phyloP scores from a whole-genome alignment of 495 filamentous ascomycete species.

The Penicillium arizonense region DNA sequence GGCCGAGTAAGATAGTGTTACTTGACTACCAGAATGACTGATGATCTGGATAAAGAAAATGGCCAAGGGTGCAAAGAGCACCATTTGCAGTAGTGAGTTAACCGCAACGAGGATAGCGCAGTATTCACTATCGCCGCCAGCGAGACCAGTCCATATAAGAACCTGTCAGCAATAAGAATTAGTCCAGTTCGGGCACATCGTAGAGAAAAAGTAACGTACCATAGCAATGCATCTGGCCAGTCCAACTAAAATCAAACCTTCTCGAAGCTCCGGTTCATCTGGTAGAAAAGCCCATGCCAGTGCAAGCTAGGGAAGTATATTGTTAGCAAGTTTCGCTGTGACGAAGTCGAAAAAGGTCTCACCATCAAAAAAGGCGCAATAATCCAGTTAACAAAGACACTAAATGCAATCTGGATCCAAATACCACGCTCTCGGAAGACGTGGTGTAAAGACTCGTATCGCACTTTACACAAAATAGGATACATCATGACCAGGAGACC shows the following conservation, averaged over 20 bases:
- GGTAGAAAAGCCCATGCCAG: constrained; percentile 81
- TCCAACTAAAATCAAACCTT: constrained; percentile 75
- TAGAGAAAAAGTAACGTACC: constrained; percentile 41
- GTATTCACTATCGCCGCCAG: constrained; percentile 77
- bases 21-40: constrained; percentile 26
- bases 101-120: constrained; percentile 89
- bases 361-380: constrained; percentile 90
- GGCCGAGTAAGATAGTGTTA: constrained; percentile 60
- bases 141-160: constrained; percentile 75
- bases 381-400: constrained; percentile 83
- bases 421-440: constrained; percentile 59
- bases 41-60: constrained; percentile 77
- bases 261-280: constrained; percentile 63
- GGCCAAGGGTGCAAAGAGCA: constrained; percentile 78
- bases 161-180: constrained; percentile 42
- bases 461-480: constrained; percentile 90
- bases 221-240: constrained; percentile 79
- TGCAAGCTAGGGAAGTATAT: constrained; percentile 41
- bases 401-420: constrained; percentile 80
- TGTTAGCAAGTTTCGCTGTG: not conserved
- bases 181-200: constrained; percentile 3
- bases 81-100: constrained; percentile 84
- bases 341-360: constrained; percentile 9
- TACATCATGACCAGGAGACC: constrained; percentile 95
- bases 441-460: constrained; percentile 74